Evolutionary conservation across 2,329 filamentous ascomycete genomes (phyloP), one percentile per base, ranked within the genome.

Genomic region (Neobulgaria alba): DNA sequence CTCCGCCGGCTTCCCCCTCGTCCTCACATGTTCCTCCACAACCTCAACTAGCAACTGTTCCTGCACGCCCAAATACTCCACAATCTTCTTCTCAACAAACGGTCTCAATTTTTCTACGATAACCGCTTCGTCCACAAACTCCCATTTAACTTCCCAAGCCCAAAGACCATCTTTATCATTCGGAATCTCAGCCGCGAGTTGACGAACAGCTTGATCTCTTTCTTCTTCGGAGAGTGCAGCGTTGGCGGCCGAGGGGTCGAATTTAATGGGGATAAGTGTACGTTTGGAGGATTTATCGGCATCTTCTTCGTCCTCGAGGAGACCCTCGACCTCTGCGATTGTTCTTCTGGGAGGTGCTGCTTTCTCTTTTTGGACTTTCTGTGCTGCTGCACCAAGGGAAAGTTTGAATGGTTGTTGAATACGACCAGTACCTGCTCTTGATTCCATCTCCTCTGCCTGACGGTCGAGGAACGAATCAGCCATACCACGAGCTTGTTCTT

Each of bases 1-100:
- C 41, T 84, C 84, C 46, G 79, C 73, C n/a, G 92, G 85, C 48
- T 73, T 74, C 18, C 79, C 80, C 53, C 82, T 79, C 54, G 79
- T 80, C 49, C 82, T 76, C 48, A 98, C 67, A 63, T 94, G 87
- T 56, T 88, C 83, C 58, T 95, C 82, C 29, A 96, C 87, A 32
- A 92, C 82, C 58, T 95, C 89, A 21, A 98, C 88, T 35, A 98
- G 69, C 67, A 95, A 81, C 65, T 96, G 86, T 62, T 98, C 92
- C 64, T 96, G 88, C 43, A 98, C 85, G 45, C 93, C 93, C 36
- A 98, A 74, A 55, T 92, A 93, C 63, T 98, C 92, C 46, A 98
- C 82, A 53, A 96, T 86, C 73, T 96, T 98, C 75, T 94, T 94
- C 69, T 95, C 88, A 42, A 96, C 86, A 66, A 95, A 98, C 20